phyloP scores from a whole-genome alignment of 108 stramenopile genomes.

The Heterococcus sp. region DNA sequence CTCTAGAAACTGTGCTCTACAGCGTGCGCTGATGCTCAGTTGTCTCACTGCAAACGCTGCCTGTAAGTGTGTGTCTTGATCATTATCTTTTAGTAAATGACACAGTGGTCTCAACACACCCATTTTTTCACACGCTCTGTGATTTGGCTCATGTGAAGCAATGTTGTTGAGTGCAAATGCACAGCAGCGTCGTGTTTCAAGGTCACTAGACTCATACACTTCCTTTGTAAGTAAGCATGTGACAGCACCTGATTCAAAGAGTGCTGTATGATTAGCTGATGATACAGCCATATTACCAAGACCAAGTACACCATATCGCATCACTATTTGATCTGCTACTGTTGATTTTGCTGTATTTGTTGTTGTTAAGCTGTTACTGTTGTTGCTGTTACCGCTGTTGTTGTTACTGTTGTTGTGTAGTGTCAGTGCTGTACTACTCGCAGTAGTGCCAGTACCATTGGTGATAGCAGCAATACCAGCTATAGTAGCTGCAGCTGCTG shows the following conservation, averaged over 20 bases:
- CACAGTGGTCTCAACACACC: slow-evolving; percentile 64
- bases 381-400: slow-evolving; percentile 8
- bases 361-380: not conserved
- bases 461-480: too few relatives aligned
- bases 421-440: too few relatives aligned
- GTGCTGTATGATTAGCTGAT: slow-evolving; percentile 58
- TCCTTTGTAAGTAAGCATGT: slow-evolving; percentile 40
- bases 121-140: slow-evolving; percentile 62
- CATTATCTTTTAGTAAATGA: slow-evolving; percentile 45
- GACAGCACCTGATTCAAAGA: slow-evolving; percentile 63
- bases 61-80: slow-evolving; percentile 66
- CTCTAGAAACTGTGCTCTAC: slow-evolving; percentile 65
- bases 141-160: slow-evolving; percentile 60
- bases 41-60: slow-evolving; percentile 64
- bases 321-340: too few relatives aligned
- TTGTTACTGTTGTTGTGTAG: too few relatives aligned
- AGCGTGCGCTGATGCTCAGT: slow-evolving; percentile 57
- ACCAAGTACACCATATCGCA: slow-evolving; percentile 62
- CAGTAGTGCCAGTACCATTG: too few relatives aligned
- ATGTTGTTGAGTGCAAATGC: slow-evolving; percentile 67
- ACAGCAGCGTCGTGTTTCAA: slow-evolving; percentile 64
- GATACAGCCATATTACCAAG: slow-evolving; percentile 61
- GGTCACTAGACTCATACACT: slow-evolving; percentile 49
- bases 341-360: too few relatives aligned
- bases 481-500: too few relatives aligned